Conservation (phyloP, 2,329 filamentous ascomycete genomes). For the Pezicula carpinea region DNA sequence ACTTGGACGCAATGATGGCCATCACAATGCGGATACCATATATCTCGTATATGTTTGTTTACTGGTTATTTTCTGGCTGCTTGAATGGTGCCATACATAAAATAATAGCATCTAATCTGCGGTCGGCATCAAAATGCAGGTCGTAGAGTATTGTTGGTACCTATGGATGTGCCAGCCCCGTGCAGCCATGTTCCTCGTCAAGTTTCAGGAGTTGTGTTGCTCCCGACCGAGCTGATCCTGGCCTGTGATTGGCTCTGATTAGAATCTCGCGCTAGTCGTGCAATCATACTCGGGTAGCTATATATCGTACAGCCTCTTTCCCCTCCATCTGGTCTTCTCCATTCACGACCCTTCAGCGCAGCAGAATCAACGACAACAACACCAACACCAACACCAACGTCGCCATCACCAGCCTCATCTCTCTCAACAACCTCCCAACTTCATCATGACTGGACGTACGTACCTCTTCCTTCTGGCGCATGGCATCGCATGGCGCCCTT, state of each 20-base stretch:
- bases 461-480: too few species aligned
- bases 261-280: background rate
- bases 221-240: background rate
- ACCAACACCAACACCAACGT: background rate
- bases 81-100: too few species aligned
- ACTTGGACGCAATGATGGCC: too few species aligned
- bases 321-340: conserved; percentile 11
- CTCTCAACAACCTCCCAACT: conserved; percentile 19
- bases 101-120: too few species aligned
- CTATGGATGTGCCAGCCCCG: too few species aligned
- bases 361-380: conserved; percentile 6
- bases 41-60: too few species aligned
- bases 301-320: conserved; percentile 18
- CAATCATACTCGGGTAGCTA: conserved; percentile 5
- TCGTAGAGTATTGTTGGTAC: too few species aligned
- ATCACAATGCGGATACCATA: background rate
- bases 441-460: conserved; percentile 57
- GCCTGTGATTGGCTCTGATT: conserved; percentile 1
- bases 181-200: too few species aligned
- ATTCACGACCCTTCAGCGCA: conserved; percentile 11
- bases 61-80: too few species aligned
- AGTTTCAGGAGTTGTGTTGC: background rate
- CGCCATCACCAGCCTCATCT: conserved; percentile 8
- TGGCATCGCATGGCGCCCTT: too few species aligned
- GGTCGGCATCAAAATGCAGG: too few species aligned